Evolutionary conservation across 1,284 basidiomycete genomes (phyloP).

Genomic region (Kalmanozyma brasiliensis): DNA sequence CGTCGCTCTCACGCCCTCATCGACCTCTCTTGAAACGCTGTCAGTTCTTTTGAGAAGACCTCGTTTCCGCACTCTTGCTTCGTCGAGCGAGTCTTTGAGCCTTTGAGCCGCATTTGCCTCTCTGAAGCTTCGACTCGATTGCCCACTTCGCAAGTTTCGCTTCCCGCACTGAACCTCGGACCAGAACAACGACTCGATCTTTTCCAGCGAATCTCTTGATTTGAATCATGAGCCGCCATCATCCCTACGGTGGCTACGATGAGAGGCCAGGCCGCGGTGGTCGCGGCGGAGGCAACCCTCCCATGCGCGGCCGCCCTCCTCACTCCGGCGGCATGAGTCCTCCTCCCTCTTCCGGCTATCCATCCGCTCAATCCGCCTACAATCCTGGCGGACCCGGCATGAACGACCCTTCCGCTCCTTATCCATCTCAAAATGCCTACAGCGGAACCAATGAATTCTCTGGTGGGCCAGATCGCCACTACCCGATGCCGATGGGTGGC

Average conservation of each 20-base stretch:
- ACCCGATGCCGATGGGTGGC: slow-evolving; percentile 29
- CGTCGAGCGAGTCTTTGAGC: slow-evolving; percentile 32
- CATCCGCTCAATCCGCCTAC: slow-evolving; percentile 29
- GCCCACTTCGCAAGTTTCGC: slow-evolving; percentile 3
- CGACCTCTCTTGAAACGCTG: slow-evolving; percentile 22
- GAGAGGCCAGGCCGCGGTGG: slow-evolving; percentile 63
- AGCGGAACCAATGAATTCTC: slow-evolving; percentile 25
- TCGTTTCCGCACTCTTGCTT: slow-evolving; percentile 5
- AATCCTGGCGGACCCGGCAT: slow-evolving; percentile 14
- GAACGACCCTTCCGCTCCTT: slow-evolving; percentile 19
- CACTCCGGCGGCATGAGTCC: slow-evolving; percentile 34
- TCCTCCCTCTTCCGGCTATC: slow-evolving; percentile 25
- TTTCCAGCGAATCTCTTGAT: slow-evolving; percentile 1
- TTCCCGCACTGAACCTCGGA: slow-evolving; percentile 6
- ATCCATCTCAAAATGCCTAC: slow-evolving; percentile 31
- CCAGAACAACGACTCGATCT: slow-evolving; percentile 9
- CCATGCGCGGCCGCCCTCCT: slow-evolving; percentile 28
- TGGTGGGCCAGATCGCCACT: slow-evolving; percentile 38
- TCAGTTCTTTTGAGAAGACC: slow-evolving; percentile 21
- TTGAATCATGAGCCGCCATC: slow-evolving; percentile 80
- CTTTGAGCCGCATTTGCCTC: slow-evolving; percentile 30
- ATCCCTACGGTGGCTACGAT: slow-evolving; percentile 83
- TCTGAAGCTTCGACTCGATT: slow-evolving; percentile 13
- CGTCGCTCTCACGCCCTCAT: not conserved
- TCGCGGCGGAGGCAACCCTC: slow-evolving; percentile 36